phyloP scores from a whole-genome alignment of 805 yeast species.

The Lipomyces sp. region DNA sequence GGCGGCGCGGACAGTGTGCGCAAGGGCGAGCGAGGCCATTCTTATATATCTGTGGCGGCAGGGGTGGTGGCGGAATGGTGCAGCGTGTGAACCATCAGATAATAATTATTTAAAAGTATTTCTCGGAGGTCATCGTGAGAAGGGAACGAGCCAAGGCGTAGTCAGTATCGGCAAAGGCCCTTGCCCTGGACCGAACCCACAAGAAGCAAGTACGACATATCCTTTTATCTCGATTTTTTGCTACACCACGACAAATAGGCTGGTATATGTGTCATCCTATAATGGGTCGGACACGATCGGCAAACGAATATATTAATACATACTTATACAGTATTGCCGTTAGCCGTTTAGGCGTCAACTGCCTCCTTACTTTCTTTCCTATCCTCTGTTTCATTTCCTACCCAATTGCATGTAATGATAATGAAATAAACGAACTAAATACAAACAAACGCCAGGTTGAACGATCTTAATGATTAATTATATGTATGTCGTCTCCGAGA shows the following conservation, averaged over 20 bases:
- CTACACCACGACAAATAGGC: background rate
- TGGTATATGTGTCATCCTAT: background rate
- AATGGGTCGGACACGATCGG: background rate
- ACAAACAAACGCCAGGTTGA: background rate
- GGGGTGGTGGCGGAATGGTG: background rate
- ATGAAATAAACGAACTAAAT: background rate
- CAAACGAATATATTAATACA: background rate
- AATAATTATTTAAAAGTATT: background rate
- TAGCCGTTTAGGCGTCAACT: background rate
- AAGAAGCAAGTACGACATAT: too few species aligned
- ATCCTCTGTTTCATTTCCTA: background rate
- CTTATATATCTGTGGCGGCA: background rate
- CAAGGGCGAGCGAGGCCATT: conserved; percentile 10
- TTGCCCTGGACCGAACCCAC: background rate
- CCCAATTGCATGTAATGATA: background rate
- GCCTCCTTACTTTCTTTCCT: background rate
- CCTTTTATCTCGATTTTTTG: too few species aligned
- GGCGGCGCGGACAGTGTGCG: background rate
- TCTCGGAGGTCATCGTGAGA: too few species aligned
- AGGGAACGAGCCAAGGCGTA: too few species aligned
- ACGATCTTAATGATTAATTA: background rate
- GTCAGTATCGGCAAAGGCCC: background rate
- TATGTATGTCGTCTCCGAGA: background rate
- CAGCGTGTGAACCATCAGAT: background rate
- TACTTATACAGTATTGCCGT: background rate